Evolutionary conservation across 163 green algal genomes (phyloP), one percentile per base, ranked within the genome.

Genomic region (Chlamydomonas reinhardtii): DNA sequence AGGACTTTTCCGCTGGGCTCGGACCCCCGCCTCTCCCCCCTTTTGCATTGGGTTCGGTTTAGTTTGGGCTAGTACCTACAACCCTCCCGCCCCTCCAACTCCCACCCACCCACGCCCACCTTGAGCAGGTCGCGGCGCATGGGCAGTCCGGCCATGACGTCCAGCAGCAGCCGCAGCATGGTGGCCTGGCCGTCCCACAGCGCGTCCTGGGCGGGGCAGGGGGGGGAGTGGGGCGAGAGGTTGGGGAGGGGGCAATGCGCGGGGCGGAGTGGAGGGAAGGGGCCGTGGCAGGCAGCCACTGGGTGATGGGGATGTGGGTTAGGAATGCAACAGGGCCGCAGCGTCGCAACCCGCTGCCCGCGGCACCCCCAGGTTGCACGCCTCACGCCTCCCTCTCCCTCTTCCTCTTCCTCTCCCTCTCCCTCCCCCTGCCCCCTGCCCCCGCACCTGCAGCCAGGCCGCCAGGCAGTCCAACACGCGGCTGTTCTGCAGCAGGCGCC

Each of bases 131-230:
- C 68, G 32, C 79, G 64, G 24, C 68, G 52, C 68, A 85, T 77
- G 79, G 79, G 79, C 79, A 85, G 79, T 9, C 52, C 20, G 5
- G 32, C 48, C 79, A 85, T 43, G 25, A 27, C 35, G 12, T 31
- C 54, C 79, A 85, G 68, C 32, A 85, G 24, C 48, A 78, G 79
- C 69, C 54, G 24, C 68, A 85, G 6, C 79, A 85, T 77, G n/a
- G 52, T 85, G 32, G 34, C 34, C 68, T 85, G 79, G 0, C 39
- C 48, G 68, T 85, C 79, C 14, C 31, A 15, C 32, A 78, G 68
- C 6, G 79, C 79, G 4, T 85, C 79, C 79, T 85, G 79, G 0
- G 34, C 19, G 37, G 35, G 37, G 22, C 29, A 34, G 35, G 35
- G 37, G 29, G 35, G 24, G 29, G 16, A 37, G 27, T 37, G 14